Base-by-base conservation (phyloP, 805 yeast genomes). In the Kazachstania africana region DNA sequence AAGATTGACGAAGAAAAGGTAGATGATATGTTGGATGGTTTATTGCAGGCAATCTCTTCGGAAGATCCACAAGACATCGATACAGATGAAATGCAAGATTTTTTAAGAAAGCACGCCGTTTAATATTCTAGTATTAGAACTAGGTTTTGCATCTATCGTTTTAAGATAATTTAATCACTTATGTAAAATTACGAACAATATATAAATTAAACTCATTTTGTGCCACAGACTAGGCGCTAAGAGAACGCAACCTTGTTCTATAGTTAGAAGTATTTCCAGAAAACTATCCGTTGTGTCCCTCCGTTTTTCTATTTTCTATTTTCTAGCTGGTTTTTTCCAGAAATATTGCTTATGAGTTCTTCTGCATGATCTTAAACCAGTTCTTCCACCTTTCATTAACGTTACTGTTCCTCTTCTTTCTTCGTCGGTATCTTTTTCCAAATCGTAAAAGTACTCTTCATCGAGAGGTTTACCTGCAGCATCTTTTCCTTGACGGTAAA, bases 381-480 rank as follows among this genome's bases (percentile, higher is more conserved):
- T 72, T 46, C 72, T 70, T 2, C 71, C 69, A 12, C 96, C 96
- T 50, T 83, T 80, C 34, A 84, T 61, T 27, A 81, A 75, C 31
- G 73, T 68, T 6, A 87, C 94, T 40, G 85, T 60, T 28, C 57
- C 55, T 26, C 73, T 75, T 51, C 98, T 75, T 31, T 75, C 73
- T 21, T 51, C 47, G 48, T 88, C 94, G 23, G 59, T 50, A 56
- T 91, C 98, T 26, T 75, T 69, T 43, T 84, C 97, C 5, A 85
- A 76, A 34, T 77, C 74, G 50, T 91, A 91, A 56, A 84, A 91
- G 51, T 84, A 91, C 53, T 88, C 96, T 53, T 84, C 94, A 42
- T 88, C 96, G 38, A 91, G 64, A 4, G 82, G 85, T 55, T 85
- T 84, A 12, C 97, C 98, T 2, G 96, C 94, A 4, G 97, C 96